A percentile compares a stretch with the other conserved stretches of the same genome.
Conservation (phyloP, 192 early-diverging fungal species). For the Glomus cerebriforme region DNA sequence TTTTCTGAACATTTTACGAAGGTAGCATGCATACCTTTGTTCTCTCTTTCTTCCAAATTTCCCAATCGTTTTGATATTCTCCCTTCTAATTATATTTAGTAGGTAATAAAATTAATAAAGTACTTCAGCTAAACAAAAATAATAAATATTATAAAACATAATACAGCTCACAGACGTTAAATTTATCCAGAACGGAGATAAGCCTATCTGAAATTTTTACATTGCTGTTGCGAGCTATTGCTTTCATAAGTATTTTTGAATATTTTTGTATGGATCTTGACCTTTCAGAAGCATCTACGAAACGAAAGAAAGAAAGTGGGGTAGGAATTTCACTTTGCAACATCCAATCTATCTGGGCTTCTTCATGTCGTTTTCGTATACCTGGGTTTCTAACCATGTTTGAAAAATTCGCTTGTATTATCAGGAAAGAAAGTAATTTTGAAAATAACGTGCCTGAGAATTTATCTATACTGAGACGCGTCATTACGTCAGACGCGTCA, state of each 20-base stretch:
- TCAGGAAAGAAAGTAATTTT: too few relatives aligned
- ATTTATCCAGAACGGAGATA: neutral
- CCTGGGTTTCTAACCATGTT: neutral
- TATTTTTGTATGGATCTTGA: neutral
- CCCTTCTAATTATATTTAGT: too few relatives aligned
- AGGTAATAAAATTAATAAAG: too few relatives aligned
- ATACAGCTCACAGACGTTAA: constrained; percentile 3
- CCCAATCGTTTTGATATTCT: too few relatives aligned
- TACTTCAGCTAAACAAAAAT: too few relatives aligned
- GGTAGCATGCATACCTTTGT: too few relatives aligned
- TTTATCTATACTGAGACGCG: too few relatives aligned
- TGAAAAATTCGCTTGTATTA: neutral
- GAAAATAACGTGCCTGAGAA: neutral
- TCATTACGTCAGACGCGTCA: too few relatives aligned
- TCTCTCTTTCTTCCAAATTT: too few relatives aligned
- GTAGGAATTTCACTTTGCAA: neutral
- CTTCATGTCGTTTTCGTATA: neutral
- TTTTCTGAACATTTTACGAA: too few relatives aligned
- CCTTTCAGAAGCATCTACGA: neutral
- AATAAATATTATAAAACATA: too few relatives aligned
- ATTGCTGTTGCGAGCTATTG: neutral
- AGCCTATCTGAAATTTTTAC: neutral
- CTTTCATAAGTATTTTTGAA: neutral
- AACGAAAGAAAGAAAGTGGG: neutral
- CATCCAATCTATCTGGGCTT: neutral